Conservation (phyloP, 1,284 basidiomycete genomes). For the Boletus holoroseus region DNA sequence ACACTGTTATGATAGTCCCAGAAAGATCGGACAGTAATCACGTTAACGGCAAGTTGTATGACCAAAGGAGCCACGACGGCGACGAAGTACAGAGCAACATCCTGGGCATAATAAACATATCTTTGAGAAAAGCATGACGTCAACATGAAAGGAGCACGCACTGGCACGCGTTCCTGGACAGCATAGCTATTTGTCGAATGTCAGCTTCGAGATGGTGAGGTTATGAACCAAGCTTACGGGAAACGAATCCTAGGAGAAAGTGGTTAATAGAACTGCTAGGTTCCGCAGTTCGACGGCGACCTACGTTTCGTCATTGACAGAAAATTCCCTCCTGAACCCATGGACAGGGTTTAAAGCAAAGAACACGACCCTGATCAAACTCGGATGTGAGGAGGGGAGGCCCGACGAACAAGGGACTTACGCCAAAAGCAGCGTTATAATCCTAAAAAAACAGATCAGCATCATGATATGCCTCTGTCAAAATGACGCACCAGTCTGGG, state of each 20-base stretch:
- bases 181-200: constrained; percentile 60
- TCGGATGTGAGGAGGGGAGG: not conserved
- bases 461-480: not conserved
- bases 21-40: constrained; percentile 67
- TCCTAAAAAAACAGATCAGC: constrained; percentile 40
- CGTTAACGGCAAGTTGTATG: constrained; percentile 64
- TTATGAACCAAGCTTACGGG: constrained; percentile 42
- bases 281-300: constrained; percentile 20
- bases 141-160: constrained; percentile 32
- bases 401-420: constrained; percentile 37
- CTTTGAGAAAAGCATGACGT: not conserved
- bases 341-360: constrained; percentile 65
- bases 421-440: constrained; percentile 66
- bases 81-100: constrained; percentile 60
- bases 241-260: constrained; percentile 40
- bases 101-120: constrained; percentile 31
- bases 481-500: constrained; percentile 59
- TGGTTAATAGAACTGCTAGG: not conserved
- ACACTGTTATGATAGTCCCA: constrained; percentile 87
- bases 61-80: constrained; percentile 63
- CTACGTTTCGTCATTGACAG: constrained; percentile 72
- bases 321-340: constrained; percentile 84
- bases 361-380: constrained; percentile 51
- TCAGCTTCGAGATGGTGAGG: constrained; percentile 16
- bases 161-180: constrained; percentile 79